Evolutionary conservation across 352 stramenopile genomes (phyloP).

Genomic region (Globisporangium okanoganense): DNA sequence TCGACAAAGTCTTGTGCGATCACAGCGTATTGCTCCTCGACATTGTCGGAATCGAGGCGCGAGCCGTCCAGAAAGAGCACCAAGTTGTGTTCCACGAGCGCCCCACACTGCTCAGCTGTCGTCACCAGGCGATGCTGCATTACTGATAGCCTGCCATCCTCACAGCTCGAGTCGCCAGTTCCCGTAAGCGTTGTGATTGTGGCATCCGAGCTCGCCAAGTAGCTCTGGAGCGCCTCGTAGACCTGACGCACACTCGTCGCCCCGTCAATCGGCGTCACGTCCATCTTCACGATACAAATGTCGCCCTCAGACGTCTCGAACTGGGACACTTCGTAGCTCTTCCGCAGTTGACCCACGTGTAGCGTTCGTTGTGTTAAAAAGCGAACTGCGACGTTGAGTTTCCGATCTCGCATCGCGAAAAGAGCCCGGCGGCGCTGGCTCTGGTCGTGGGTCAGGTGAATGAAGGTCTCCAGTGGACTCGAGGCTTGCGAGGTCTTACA

Average conservation of each 20-base stretch:
- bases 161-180: no score
- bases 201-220: slow-evolving; percentile 35
- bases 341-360: slow-evolving; percentile 20
- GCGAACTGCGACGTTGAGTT: slow-evolving; percentile 18
- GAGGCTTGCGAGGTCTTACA: slow-evolving; percentile 29
- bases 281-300: slow-evolving; percentile 25
- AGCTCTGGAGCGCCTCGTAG: slow-evolving; percentile 31
- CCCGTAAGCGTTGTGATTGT: slow-evolving; percentile 30
- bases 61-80: slow-evolving; percentile 2
- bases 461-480: slow-evolving; percentile 32
- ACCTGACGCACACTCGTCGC: slow-evolving; percentile 22
- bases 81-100: slow-evolving; percentile 5
- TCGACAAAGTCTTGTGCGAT: slow-evolving; percentile 4
- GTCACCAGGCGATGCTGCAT: neutral
- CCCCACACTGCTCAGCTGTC: neutral
- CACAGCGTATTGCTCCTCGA: neutral
- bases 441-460: slow-evolving; percentile 22
- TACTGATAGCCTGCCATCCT: slow-evolving; percentile 17
- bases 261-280: slow-evolving; percentile 28
- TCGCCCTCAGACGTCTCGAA: slow-evolving; percentile 34
- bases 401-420: slow-evolving; percentile 20
- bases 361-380: slow-evolving; percentile 27
- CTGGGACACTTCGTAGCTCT: slow-evolving; percentile 26
- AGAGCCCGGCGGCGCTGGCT: slow-evolving; percentile 20
- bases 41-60: neutral